Conservation (phyloP, 2,329 filamentous ascomycete species). For the Ophiostoma ips region DNA sequence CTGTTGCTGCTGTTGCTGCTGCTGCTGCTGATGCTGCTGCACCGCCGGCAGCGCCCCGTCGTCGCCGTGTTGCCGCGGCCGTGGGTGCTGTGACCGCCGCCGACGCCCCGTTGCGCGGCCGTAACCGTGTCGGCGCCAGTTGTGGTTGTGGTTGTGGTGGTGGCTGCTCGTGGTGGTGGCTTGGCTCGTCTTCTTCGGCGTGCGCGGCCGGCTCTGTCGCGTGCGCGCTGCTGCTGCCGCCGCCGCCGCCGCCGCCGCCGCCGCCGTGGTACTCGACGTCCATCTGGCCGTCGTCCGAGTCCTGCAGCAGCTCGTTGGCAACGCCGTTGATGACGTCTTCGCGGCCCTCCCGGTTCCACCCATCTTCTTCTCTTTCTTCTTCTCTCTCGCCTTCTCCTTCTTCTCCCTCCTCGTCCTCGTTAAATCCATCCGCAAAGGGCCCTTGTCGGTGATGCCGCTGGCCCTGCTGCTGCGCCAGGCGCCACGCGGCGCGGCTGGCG, state of each 20-base stretch:
- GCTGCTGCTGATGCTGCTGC: neutral
- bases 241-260: too few species aligned
- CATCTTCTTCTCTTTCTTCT: neutral
- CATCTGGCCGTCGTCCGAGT: slow-evolving; percentile 10
- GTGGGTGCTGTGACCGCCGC: neutral
- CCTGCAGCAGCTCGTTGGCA: neutral
- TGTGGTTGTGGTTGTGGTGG: too few species aligned
- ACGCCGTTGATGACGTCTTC: neutral
- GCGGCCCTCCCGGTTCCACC: neutral
- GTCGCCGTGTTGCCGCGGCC: neutral
- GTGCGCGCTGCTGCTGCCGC: too few species aligned
- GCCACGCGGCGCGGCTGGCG: slow-evolving; percentile 4
- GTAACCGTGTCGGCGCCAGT: neutral
- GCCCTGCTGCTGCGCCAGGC: slow-evolving; percentile 6
- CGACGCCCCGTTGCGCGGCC: neutral
- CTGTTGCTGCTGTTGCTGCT: neutral
- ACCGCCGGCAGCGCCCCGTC: neutral
- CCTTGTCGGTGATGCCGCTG: slow-evolving; percentile 8
- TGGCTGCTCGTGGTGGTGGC: too few species aligned
- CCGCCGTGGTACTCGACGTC: slow-evolving; percentile 9
- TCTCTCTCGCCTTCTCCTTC: neutral
- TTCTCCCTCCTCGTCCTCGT: slow-evolving; percentile 13
- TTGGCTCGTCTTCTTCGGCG: neutral
- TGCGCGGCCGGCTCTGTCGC: too few species aligned
- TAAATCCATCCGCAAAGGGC: slow-evolving; percentile 4